Conservation (phyloP, 1,284 basidiomycete genomes). For the Chalciporus piperatoides region DNA sequence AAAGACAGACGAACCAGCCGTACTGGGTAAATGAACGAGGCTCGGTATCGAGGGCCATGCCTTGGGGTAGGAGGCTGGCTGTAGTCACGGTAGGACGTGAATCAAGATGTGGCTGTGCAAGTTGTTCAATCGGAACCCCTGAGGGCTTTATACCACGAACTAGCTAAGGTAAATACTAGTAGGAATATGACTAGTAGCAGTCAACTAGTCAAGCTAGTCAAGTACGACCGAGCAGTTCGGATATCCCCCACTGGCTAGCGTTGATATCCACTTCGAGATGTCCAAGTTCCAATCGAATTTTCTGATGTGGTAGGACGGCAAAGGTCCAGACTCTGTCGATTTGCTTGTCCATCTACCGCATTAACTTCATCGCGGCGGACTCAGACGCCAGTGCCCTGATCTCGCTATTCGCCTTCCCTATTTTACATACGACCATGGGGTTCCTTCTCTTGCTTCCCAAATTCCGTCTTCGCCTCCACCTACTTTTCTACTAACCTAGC, state of each 20-base stretch:
- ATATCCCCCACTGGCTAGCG: no score
- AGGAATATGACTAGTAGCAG: no score
- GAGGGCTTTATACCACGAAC: no score
- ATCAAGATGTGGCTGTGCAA: no score
- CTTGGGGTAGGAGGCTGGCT: background rate
- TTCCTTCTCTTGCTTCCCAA: background rate
- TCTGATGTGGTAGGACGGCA: background rate
- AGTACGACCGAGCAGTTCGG: no score
- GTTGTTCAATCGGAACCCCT: background rate
- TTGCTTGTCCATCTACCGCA: no score
- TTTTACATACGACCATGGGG: background rate
- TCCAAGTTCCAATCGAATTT: background rate
- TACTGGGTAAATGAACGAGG: constrained; percentile 47
- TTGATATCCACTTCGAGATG: no score
- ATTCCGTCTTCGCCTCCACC: background rate
- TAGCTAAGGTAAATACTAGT: no score
- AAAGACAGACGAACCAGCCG: constrained; percentile 59
- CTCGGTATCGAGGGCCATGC: background rate
- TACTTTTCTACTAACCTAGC: background rate
- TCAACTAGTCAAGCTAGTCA: no score
- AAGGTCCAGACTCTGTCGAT: background rate
- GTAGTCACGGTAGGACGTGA: no score
- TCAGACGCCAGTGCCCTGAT: background rate
- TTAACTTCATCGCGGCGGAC: no score
- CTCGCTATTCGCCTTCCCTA: background rate